A percentile compares a stretch with the other conserved stretches of the same genome.
Evolutionary conservation across 345 rosid genomes (phyloP).

Genomic region (sweet orange (Citrus sinensis)): DVS_A1.0 CM039163.1:8551001-8551500

Average conservation of each 20-base stretch:
- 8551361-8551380: slow-evolving; percentile 4
- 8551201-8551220: slow-evolving; percentile 84
- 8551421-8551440: slow-evolving; percentile 9
- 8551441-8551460: neutral
- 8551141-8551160: slow-evolving; percentile 9
- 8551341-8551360: slow-evolving; percentile 12
- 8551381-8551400: neutral
- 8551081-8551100: slow-evolving; percentile 75
- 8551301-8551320: slow-evolving; percentile 72
- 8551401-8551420: neutral
- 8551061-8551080: slow-evolving; percentile 93
- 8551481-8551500: neutral
- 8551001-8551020: slow-evolving; percentile 51
- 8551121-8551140: slow-evolving; percentile 41
- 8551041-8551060: slow-evolving; percentile 98
- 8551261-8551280: slow-evolving; percentile 53
- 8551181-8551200: slow-evolving; percentile 32
- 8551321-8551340: slow-evolving; percentile 46
- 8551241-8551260: slow-evolving; percentile 62
- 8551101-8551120: slow-evolving; percentile 73
- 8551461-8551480: neutral
- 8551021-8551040: slow-evolving; percentile 87
- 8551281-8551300: slow-evolving; percentile 53
- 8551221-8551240: slow-evolving; percentile 61
- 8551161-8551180: slow-evolving; percentile 7